Evolutionary conservation across 2,329 filamentous ascomycete genomes (phyloP), one percentile per base, ranked within the genome.

Genomic region (Calonectria honghensis): DNA sequence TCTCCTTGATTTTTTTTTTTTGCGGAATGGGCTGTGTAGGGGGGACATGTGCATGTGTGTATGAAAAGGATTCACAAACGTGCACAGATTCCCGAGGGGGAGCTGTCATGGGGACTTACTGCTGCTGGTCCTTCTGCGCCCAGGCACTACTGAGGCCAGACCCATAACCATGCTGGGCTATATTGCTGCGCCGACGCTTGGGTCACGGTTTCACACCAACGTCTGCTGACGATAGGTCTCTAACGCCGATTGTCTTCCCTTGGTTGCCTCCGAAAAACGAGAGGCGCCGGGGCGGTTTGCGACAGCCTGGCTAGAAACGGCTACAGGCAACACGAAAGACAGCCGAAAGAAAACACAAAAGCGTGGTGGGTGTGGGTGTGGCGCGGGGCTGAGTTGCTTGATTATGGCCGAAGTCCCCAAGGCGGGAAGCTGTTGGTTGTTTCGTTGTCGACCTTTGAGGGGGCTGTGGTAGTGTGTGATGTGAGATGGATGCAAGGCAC

Each of bases 131-230:
- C 82, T 82, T 72, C 81, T 82, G 68, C 82, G 83, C 45, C 81
- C 80, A 70, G 78, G 78, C 74, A 79, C 37, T 63, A 63, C 79
- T 64, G 82, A 82, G 45, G 82, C 82, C 37, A 84, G 79, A 74
- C 81, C 80, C 81, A 84, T 80, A 74, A 83, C 82, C 82, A 84
- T 84, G 80, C 64, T 75, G 73, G 68, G 72, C 59, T 76, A 66
- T 65, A 74, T 73, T 70, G 64, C 48, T 59, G 16, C 24, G 24
- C 71, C 65, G 71, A 52, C 50, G 32, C 39, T 72, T 48, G 52
- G 39, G 45, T 67, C 70, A 63, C 45, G 20, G 29, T 32, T 32
- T 24, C 37, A 54, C 24, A 32, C 39, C 32, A 20, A 72, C 31
- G 52, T 52, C 35, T 48, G 54, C 57, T 73, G 66, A 69, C 41